Evolutionary conservation across 1,139 yeast genomes (phyloP), one percentile per base, ranked within the genome.

Genomic region (Spathaspora sp.): DNA sequence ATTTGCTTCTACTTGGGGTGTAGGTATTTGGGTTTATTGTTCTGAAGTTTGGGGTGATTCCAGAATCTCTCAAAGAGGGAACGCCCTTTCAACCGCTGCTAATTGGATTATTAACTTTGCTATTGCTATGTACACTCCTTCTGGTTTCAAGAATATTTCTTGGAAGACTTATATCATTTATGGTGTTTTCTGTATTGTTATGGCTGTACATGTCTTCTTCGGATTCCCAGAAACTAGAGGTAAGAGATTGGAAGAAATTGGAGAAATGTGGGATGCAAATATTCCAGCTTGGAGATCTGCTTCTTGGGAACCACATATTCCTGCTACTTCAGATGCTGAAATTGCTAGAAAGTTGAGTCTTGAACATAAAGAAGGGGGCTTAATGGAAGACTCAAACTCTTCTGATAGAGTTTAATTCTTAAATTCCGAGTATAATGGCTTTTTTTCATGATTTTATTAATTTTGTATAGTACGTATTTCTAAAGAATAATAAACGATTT

Each of bases 201-300:
- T 82, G 83, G 71, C 75, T 72, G 45, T 80, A 46, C 86, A 80
- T 56, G 85, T 84, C 47, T 84, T 67, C 72, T 79, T 86, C 73
- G 84, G 78, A 66, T 82, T 80, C 80, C 75, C 84, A 53, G 81
- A 80, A 63, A 82, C 88, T 29, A 79, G 72, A 59, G 84, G 84
- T 47, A 78, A 76, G 65, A 72, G 86, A 50, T 73, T 82, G 71
- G 87, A 82, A 67, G 84, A 81, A 64, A 72, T 81, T 51, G 84
- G 77, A 24, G 76, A 79, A 70, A 70, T 82, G 71, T 82, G 84
- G 81, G 76, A 65, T 17, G 76, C 78, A 51, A 60, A 68, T 26
- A 61, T 82, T 48, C 86, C 86, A 50, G 86, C 87, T 36, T 82
- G 87, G 86, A 74, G 67, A 57, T 63, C 84, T 20, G 57, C 63